Percentiles rank a stretch among this genome's conserved stretches.
These are phyloP conservation scores for Byssothecium circinans DNA, from an alignment of 2,329 filamentous ascomycete species.

Conservation along the genomic window DNA sequence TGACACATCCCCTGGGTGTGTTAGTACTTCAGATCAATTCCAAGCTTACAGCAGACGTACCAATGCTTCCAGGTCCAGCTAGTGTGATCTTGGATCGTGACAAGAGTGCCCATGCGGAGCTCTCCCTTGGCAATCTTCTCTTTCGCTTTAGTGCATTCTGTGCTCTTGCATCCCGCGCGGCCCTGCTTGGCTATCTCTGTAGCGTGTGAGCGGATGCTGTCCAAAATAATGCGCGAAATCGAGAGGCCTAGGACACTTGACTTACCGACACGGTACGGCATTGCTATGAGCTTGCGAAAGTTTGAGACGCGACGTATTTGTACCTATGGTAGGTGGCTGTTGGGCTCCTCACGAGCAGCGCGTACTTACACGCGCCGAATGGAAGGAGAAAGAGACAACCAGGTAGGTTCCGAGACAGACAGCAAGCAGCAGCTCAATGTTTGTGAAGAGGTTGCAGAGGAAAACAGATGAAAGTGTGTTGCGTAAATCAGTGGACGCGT, in stretches of 20 bases:
- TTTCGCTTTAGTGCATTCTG: conserved; percentile 70
- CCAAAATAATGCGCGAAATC: neutral
- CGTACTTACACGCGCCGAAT: neutral
- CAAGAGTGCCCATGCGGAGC: conserved; percentile 74
- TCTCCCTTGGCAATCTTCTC: conserved; percentile 72
- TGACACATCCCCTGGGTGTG: conserved; percentile 77
- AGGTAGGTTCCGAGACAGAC: too few species aligned
- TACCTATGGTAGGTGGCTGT: neutral
- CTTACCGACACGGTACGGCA: conserved; percentile 24
- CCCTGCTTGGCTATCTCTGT: conserved; percentile 70
- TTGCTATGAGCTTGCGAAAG: conserved; percentile 1
- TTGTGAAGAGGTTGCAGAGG: too few species aligned
- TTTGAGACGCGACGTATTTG: neutral
- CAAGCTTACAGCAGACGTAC: conserved; percentile 53
- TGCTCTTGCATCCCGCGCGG: conserved; percentile 71
- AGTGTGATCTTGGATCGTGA: conserved; percentile 62
- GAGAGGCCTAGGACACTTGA: conserved; percentile 4
- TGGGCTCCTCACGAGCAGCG: neutral
- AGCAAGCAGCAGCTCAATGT: too few species aligned
- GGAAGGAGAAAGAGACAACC: neutral
- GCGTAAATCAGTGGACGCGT: too few species aligned
- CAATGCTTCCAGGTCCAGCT: conserved; percentile 84
- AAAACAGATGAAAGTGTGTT: too few species aligned
- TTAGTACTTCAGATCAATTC: conserved; percentile 10
- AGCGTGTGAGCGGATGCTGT: conserved; percentile 1